phyloP scores from a whole-genome alignment of 1,284 basidiomycete genomes.

The Dichomitus squalens region DNA sequence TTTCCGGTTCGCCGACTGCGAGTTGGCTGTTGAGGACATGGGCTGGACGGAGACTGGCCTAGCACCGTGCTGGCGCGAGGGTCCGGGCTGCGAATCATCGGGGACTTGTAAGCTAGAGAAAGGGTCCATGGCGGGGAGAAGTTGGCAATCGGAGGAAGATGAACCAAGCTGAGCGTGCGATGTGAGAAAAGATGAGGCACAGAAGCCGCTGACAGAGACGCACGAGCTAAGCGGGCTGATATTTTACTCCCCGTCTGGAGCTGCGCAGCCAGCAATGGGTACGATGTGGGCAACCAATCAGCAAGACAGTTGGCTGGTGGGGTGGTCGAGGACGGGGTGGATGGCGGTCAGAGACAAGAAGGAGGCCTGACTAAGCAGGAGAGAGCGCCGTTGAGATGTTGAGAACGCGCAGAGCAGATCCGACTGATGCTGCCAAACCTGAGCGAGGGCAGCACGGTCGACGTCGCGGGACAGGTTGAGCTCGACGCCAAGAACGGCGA shows the following conservation, averaged over 20 bases:
- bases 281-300: not conserved
- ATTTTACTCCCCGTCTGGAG: constrained; percentile 3
- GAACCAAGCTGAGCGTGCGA: constrained; percentile 21
- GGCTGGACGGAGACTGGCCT: constrained; percentile 50
- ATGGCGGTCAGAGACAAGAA: constrained; percentile 18
- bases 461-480: constrained; percentile 10
- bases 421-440: not conserved
- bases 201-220: constrained; percentile 21
- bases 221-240: constrained; percentile 20
- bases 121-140: constrained; percentile 28
- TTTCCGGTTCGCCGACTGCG: constrained; percentile 45
- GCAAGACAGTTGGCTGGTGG: not conserved
- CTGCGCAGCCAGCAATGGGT: constrained; percentile 2
- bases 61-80: constrained; percentile 45
- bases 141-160: constrained; percentile 13
- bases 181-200: constrained; percentile 24
- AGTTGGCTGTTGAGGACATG: constrained; percentile 35
- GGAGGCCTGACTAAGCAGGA: constrained; percentile 22
- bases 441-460: not conserved
- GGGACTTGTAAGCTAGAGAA: constrained; percentile 48
- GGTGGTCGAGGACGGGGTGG: constrained; percentile 5
- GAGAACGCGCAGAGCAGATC: not conserved
- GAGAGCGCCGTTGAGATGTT: not conserved
- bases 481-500: constrained; percentile 14
- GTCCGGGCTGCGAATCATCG: constrained; percentile 43